Percentiles rank a stretch among this genome's conserved stretches.
Evolutionary conservation across 2,329 filamentous ascomycete genomes (phyloP).

Genomic region (Colletotrichum sp.): DNA sequence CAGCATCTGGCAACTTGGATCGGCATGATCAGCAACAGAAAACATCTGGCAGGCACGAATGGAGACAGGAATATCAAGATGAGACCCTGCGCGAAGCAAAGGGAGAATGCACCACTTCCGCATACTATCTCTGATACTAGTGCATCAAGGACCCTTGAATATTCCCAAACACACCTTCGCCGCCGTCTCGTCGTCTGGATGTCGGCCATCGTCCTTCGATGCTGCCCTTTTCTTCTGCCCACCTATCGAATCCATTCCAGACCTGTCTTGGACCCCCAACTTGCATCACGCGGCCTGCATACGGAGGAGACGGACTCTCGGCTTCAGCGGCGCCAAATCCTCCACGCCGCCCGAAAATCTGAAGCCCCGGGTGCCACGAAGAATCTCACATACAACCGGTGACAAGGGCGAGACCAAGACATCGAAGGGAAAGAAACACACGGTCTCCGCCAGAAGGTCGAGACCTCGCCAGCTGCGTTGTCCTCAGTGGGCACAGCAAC

Average conservation of each 20-base stretch:
- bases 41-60: neutral
- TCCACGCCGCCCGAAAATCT: neutral
- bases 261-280: slow-evolving; percentile 14
- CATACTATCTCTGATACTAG: neutral
- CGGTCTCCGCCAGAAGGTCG: neutral
- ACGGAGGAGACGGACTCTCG: neutral
- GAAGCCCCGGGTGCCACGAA: neutral
- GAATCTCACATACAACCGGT: neutral
- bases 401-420: neutral
- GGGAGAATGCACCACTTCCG: neutral
- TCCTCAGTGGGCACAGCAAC: slow-evolving; percentile 5
- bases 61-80: neutral
- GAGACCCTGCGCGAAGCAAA: neutral
- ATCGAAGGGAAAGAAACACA: neutral
- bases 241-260: neutral
- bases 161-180: neutral
- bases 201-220: neutral
- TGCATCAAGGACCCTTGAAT: neutral
- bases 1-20: neutral
- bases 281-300: neutral
- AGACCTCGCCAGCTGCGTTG: neutral
- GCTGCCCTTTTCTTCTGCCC: neutral
- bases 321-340: neutral
- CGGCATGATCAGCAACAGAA: neutral
- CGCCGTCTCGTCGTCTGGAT: neutral